Conservation (phyloP, 352 stramenopile genomes). For the Globisporangium ultimum region DNA sequence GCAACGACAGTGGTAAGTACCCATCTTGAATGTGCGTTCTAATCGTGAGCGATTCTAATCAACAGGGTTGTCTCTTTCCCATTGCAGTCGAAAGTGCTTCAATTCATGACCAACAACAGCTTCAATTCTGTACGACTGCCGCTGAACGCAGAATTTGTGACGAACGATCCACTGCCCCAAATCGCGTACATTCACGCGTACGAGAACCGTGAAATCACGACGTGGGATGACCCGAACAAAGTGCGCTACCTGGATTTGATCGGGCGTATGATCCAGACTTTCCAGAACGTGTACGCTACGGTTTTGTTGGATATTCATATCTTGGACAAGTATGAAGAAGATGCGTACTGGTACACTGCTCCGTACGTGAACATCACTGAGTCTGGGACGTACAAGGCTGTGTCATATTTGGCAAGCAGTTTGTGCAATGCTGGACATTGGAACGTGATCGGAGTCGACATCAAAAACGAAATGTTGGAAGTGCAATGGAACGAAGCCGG, state of each 20-base stretch:
- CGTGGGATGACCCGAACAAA: conserved; percentile 34
- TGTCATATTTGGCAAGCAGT: conserved; percentile 35
- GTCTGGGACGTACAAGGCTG: conserved; percentile 42
- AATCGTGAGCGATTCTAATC: background rate
- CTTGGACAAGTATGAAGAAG: conserved; percentile 43
- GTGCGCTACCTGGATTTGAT: conserved; percentile 60
- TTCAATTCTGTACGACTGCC: conserved; percentile 67
- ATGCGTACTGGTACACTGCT: conserved; percentile 67
- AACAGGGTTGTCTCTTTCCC: background rate
- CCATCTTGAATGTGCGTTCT: background rate
- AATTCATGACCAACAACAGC: conserved; percentile 50
- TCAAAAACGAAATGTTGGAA: conserved; percentile 59
- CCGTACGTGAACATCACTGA: conserved; percentile 41
- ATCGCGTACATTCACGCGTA: conserved; percentile 52
- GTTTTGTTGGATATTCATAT: conserved; percentile 64
- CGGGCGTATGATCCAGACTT: conserved; percentile 45
- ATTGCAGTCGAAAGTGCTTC: conserved; percentile 33
- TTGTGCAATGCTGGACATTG: conserved; percentile 57
- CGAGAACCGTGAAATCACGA: conserved; percentile 62
- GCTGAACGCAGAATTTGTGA: conserved; percentile 51
- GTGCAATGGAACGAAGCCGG: conserved; percentile 29
- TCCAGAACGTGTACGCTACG: conserved; percentile 45
- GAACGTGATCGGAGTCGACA: conserved; percentile 66
- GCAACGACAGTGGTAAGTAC: conserved; percentile 48
- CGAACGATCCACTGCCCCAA: conserved; percentile 36